A percentile compares a stretch with the other conserved stretches of the same genome.
phyloP scores from a whole-genome alignment of 176 grass and related monocot genomes.

The Avena insularis region DNA sequence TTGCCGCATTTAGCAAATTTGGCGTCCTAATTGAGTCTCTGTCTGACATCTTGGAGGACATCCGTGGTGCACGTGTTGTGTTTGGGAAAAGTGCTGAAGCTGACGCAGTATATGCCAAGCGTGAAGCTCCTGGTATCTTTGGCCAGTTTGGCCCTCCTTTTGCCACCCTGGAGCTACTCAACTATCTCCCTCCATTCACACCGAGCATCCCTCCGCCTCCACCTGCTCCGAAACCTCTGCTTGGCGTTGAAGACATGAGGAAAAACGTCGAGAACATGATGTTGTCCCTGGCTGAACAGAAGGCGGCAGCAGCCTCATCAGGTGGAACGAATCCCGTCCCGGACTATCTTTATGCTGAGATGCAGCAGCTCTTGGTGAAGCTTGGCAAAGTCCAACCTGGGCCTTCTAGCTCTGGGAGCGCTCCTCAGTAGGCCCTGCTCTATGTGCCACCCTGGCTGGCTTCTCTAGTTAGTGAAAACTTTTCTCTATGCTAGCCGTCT shows the following conservation, averaged over 20 bases:
- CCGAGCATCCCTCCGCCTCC: slow-evolving; percentile 31
- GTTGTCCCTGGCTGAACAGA: slow-evolving; percentile 41
- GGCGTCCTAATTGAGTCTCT: slow-evolving; percentile 59
- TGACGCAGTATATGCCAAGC: slow-evolving; percentile 48
- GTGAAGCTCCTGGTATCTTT: slow-evolving; percentile 56
- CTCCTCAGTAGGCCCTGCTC: slow-evolving; percentile 35
- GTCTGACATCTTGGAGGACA: slow-evolving; percentile 47
- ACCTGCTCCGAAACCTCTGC: slow-evolving; percentile 46
- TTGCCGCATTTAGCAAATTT: slow-evolving; percentile 61
- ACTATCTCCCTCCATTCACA: slow-evolving; percentile 47
- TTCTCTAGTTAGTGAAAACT: slow-evolving; percentile 36
- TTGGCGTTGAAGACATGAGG: slow-evolving; percentile 56
- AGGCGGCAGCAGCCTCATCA: neutral
- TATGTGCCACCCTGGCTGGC: neutral
- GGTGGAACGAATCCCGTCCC: slow-evolving; percentile 30
- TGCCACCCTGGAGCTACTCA: slow-evolving; percentile 47
- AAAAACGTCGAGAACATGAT: slow-evolving; percentile 96
- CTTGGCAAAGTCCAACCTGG: slow-evolving; percentile 56
- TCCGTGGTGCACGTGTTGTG: slow-evolving; percentile 52
- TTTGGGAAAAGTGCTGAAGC: slow-evolving; percentile 66
- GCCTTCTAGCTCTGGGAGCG: slow-evolving; percentile 34
- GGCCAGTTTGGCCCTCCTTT: slow-evolving; percentile 51
- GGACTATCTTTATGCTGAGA: slow-evolving; percentile 64
- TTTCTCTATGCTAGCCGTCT: neutral
- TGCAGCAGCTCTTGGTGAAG: slow-evolving; percentile 78